These are phyloP conservation scores for Entomophthora muscae DNA, from an alignment of 371 early-diverging fungal genomes.

Conservation along the genomic window DNA sequence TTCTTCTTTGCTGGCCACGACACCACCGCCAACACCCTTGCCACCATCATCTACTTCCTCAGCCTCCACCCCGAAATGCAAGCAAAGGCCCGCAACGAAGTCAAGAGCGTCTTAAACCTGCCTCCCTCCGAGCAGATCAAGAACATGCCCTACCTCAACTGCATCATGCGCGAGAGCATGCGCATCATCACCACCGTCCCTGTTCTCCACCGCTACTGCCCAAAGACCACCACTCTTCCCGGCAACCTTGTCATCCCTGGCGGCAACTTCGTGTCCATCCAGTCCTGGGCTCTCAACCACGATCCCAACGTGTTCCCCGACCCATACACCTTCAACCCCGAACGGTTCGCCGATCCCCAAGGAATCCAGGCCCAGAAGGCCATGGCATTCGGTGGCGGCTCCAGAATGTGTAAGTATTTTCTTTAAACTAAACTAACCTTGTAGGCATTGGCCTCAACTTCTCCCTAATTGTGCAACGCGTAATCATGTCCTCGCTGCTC, in stretches of 20 bases:
- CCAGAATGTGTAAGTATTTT: background rate
- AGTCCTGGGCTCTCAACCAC: background rate
- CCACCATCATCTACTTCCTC: slow-evolving; percentile 19
- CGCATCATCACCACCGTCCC: slow-evolving; percentile 6
- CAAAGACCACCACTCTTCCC: slow-evolving; percentile 3
- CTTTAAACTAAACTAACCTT: background rate
- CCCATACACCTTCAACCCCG: slow-evolving; percentile 2
- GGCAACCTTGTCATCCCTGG: slow-evolving; percentile 10
- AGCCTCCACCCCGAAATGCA: slow-evolving; percentile 22
- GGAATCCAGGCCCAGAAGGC: background rate
- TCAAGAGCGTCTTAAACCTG: slow-evolving; percentile 10
- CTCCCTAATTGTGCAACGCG: slow-evolving; percentile 29
- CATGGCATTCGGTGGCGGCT: background rate
- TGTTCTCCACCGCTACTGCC: slow-evolving; percentile 10
- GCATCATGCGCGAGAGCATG: slow-evolving; percentile 3
- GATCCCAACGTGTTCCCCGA: background rate
- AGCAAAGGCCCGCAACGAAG: slow-evolving; percentile 21
- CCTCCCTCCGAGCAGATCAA: background rate
- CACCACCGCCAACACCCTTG: slow-evolving; percentile 28
- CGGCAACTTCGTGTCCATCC: background rate
- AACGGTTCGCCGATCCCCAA: background rate
- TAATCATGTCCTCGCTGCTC: slow-evolving; percentile 24
- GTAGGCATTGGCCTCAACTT: slow-evolving; percentile 29
- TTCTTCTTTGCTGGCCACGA: no score
- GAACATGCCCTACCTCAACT: background rate